These are phyloP conservation scores for Meyerozyma carpophila DNA, from an alignment of 1,139 yeast species.

Conservation along the genomic window DNA sequence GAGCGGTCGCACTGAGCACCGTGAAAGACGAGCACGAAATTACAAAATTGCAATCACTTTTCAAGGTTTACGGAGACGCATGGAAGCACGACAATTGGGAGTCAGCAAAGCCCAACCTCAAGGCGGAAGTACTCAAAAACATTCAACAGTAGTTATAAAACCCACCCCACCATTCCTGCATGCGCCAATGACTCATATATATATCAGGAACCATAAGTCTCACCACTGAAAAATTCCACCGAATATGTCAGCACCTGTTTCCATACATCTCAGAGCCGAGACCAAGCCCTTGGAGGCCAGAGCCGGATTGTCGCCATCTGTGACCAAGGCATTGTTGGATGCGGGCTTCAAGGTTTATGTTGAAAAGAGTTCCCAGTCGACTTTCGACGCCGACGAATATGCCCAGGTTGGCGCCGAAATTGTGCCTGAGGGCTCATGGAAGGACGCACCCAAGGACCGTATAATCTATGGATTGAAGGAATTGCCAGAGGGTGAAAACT, in stretches of 20 bases:
- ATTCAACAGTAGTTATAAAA: background rate
- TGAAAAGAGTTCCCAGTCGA: slow-evolving; percentile 12
- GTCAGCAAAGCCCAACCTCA: slow-evolving; percentile 16
- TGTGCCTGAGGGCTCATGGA: slow-evolving; percentile 15
- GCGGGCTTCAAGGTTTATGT: slow-evolving; percentile 14
- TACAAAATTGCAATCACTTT: slow-evolving; percentile 35
- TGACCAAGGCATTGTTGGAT: slow-evolving; percentile 13
- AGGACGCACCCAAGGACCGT: slow-evolving; percentile 12
- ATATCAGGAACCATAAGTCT: background rate
- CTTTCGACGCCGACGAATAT: slow-evolving; percentile 11
- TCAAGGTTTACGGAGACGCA: slow-evolving; percentile 57
- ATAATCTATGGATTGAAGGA: slow-evolving; percentile 14
- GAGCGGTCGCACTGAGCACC: slow-evolving; percentile 39
- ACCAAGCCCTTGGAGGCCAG: slow-evolving; percentile 16
- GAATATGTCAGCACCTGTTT: slow-evolving; percentile 4
- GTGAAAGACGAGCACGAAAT: slow-evolving; percentile 40
- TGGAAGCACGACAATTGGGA: slow-evolving; percentile 29
- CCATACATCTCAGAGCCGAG: slow-evolving; percentile 14
- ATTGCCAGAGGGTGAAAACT: slow-evolving; percentile 12
- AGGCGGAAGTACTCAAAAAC: background rate
- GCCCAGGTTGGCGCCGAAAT: slow-evolving; percentile 13
- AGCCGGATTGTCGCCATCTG: slow-evolving; percentile 14
- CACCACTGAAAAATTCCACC: background rate
- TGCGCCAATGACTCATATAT: background rate
- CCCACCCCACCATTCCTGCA: background rate